phyloP scores from a whole-genome alignment of 2,329 filamentous ascomycete genomes.

The Tolypocladium cylindrosporum region DNA sequence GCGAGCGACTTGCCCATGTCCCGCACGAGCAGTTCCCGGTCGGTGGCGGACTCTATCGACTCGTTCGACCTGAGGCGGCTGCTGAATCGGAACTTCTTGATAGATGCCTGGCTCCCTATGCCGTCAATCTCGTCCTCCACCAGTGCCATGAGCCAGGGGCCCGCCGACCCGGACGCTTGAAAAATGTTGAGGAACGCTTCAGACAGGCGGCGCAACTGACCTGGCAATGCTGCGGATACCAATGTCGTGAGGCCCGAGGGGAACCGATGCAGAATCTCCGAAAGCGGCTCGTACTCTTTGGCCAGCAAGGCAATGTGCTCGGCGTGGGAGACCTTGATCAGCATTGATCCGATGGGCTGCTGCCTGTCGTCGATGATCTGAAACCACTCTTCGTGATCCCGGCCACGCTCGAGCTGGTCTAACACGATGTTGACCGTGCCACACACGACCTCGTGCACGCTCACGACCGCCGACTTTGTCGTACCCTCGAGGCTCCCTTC shows the following conservation, averaged over 20 bases:
- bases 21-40: conserved; percentile 62
- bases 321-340: conserved; percentile 74
- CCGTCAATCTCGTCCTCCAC: conserved; percentile 98
- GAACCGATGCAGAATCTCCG: conserved; percentile 77
- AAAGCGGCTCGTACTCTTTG: conserved; percentile 74
- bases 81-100: conserved; percentile 64
- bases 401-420: conserved; percentile 65
- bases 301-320: conserved; percentile 84
- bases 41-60: conserved; percentile 49
- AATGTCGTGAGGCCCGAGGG: conserved; percentile 74
- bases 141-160: conserved; percentile 84
- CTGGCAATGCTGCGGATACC: conserved; percentile 69
- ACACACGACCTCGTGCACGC: conserved; percentile 40
- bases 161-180: conserved; percentile 75
- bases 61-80: conserved; percentile 62
- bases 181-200: conserved; percentile 90
- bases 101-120: conserved; percentile 68
- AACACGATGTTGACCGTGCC: conserved; percentile 76
- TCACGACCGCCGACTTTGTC: conserved; percentile 16
- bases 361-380: conserved; percentile 68
- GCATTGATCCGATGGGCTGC: conserved; percentile 70
- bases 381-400: conserved; percentile 82
- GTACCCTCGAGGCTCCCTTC: conserved; percentile 38
- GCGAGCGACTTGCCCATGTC: conserved; percentile 72
- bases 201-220: conserved; percentile 68